Evolutionary conservation across 116 monocot species (phyloP), one percentile per base, ranked within the genome.

Genomic region (Iris pallida): DNA sequence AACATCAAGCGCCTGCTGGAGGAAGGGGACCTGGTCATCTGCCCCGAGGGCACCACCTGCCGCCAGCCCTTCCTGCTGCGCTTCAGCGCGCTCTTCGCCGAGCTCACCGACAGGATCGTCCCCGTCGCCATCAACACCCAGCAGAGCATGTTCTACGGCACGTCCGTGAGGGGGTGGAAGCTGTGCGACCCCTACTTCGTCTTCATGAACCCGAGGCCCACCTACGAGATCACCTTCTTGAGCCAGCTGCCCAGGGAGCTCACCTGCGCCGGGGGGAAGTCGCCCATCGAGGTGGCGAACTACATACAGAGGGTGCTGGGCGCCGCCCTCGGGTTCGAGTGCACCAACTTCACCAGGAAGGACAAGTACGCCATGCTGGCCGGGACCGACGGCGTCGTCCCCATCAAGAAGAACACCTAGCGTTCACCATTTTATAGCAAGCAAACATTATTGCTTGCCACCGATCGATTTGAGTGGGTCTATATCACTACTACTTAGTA

Each of bases 181-280:
- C 12, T 87, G 53, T 55, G 88, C 30, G 95, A 95, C 55, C 95
- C 95, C 2, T 95, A 91, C 81, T 88, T 88, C 69, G 83, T 95
- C 76, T 95, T 95, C 82, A 95, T 95, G 95, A 95, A 95, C 63
- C 95, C 95, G 5, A 51, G 78, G 56, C 95, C 95, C 0, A 77
- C 75, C 7, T 95, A 91, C 69, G 91, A 95, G 91, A 86, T 95
- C 68, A 95, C 91, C 0, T 95, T 95, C 81, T 66, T 91, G 57
- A 80, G 86, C 62, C 86, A 88, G 78, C 68, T 95, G 45, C 90
- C 86, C 0, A 52, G 9, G 45, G 90, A 93, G 80, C 80, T 93
- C 55, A 93, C 87, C 4, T 84, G 82, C 69, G 72, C 75, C 40
- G 87, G 87, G 0, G 93, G 90, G 20, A 84, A 81, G 73, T 57